Percentiles rank a stretch among this genome's conserved stretches.
Evolutionary conservation across 371 early-diverging fungal genomes (phyloP).

Genomic region (Mortierella sp.): DNA sequence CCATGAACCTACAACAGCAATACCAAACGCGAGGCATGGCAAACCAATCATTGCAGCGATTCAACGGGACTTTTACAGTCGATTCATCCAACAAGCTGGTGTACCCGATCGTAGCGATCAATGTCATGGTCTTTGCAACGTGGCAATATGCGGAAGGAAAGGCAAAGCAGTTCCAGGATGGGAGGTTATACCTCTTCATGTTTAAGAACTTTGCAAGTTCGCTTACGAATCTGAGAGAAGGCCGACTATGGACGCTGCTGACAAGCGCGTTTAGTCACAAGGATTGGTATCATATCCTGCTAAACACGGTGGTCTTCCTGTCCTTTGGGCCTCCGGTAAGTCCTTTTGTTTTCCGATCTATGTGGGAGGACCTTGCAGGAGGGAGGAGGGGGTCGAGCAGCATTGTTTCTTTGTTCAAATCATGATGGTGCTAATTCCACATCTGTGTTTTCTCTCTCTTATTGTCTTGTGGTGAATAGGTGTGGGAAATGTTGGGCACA

Average conservation of each 20-base stretch:
- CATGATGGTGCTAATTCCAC: background rate
- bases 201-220: constrained; percentile 57
- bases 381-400: too few species aligned
- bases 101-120: constrained; percentile 60
- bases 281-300: constrained; percentile 58
- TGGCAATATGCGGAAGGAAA: constrained; percentile 67
- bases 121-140: constrained; percentile 57
- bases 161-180: constrained; percentile 60
- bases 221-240: constrained; percentile 50
- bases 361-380: too few species aligned
- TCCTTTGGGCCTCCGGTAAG: constrained; percentile 51
- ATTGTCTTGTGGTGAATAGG: constrained; percentile 11
- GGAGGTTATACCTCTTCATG: constrained; percentile 59
- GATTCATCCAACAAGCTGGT: constrained; percentile 54
- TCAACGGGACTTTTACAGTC: constrained; percentile 17
- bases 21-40: constrained; percentile 5
- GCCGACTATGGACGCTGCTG: constrained; percentile 61
- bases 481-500: constrained; percentile 36
- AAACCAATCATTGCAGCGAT: constrained; percentile 16
- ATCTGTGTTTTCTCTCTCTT: background rate
- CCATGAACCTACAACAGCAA: background rate
- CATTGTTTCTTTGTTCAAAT: too few species aligned
- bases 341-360: background rate
- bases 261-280: constrained; percentile 64
- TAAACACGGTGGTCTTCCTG: constrained; percentile 64